Base-by-base conservation (phyloP, 306 rosid species). In the Cucumis melo region DNA sequence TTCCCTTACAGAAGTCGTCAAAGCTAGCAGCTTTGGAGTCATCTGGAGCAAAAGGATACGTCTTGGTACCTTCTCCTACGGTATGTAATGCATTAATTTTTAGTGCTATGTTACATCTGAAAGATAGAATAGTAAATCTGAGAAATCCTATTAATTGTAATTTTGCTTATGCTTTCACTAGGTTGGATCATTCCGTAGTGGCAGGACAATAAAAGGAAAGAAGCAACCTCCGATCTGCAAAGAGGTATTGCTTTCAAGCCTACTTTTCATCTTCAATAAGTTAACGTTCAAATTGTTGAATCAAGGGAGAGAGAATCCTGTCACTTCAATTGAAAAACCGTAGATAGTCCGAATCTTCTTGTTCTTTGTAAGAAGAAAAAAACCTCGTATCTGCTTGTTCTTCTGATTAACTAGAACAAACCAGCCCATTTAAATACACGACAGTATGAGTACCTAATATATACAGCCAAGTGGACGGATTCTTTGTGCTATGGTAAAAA, bases 131-230 rank as follows among this genome's bases (percentile, higher is more conserved):
- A 5, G 46, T 14, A 19, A 63, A 8, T 65, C 39, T 19, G 46
- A n/a, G 50, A 10, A 29, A 32, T 46, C 46, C 39, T 51, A 16
- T 16, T 27, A 50, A 29, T 13, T 8, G 41, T 11, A 67, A 76
- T 23, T 76, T 34, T 44, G 7, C 21, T 68, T 68, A 8, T 34
- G 23, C 63, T 59, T 42, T 60, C 42, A 27, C 74, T 78, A 94
- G 99, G 96, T 94, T 80, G 99, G 99, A 76, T 81, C 89, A 54
- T 94, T 94, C 84, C 90, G 81, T 68, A 86, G 90, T 51, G 96
- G 99, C 17, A 92, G 99, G 81, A 88, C 88, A 0, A 81, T 90
- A 74, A 94, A 94, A 83, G 99, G 95, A 87, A 87, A 85, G 91
- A 87, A 46, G 85, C 90, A 80, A 80, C 91, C 99, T 80, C 99